Percentiles rank a stretch among this genome's conserved stretches.
Evolutionary conservation across 1,139 yeast species (phyloP).

Genomic region (Diutina mesorugosa): DNA sequence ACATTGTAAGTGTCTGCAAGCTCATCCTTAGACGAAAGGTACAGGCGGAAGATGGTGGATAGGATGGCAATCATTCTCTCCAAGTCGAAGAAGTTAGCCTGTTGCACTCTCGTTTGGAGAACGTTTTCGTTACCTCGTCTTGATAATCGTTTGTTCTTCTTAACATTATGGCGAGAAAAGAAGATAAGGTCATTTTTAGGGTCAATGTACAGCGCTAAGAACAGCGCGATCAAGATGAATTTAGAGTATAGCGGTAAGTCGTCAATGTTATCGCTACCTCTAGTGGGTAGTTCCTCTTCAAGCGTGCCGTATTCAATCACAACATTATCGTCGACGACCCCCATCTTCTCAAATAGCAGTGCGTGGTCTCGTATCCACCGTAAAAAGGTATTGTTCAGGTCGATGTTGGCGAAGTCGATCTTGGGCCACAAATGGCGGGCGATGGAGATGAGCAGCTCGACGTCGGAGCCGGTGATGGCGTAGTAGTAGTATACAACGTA

Average conservation of each 20-base stretch:
- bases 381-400: not conserved
- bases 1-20: constrained; percentile 14
- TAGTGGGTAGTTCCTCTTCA: not conserved
- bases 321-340: not conserved
- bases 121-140: constrained; percentile 33
- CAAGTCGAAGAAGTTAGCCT: constrained; percentile 52
- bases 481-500: not conserved
- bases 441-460: not conserved
- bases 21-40: constrained; percentile 17
- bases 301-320: not conserved
- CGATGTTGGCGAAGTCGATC: not conserved
- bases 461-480: not conserved
- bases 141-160: constrained; percentile 23
- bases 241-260: constrained; percentile 47
- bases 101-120: constrained; percentile 25
- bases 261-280: not conserved
- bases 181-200: constrained; percentile 45
- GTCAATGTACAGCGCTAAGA: constrained; percentile 55
- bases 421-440: not conserved
- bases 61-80: constrained; percentile 59
- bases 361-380: not conserved
- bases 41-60: constrained; percentile 39
- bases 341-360: not conserved
- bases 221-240: constrained; percentile 52
- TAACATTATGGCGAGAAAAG: constrained; percentile 47